These are phyloP conservation scores for Daldinia grandis DNA, from an alignment of 495 filamentous ascomycete genomes.

Conservation along the genomic window DNA sequence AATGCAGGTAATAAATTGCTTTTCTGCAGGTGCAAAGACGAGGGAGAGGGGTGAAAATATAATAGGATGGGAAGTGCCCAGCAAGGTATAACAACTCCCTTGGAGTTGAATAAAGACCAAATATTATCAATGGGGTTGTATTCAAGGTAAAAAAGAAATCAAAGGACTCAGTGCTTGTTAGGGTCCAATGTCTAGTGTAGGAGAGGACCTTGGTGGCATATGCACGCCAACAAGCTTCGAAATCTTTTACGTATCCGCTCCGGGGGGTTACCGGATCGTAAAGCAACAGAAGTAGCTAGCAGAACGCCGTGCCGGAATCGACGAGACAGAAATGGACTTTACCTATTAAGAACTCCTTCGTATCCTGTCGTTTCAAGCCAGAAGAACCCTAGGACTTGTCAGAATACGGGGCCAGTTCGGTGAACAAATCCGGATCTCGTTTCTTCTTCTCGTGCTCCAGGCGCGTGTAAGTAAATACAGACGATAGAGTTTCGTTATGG, in stretches of 20 bases:
- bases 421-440: not conserved
- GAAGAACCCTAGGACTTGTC: not conserved
- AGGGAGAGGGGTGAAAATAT: conserved; percentile 8
- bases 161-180: conserved; percentile 11
- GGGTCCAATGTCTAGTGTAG: conserved; percentile 7
- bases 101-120: not conserved
- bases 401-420: conserved; percentile 1
- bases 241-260: not conserved
- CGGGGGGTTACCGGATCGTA: not conserved
- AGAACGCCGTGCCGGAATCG: not conserved
- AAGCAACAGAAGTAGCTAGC: not conserved
- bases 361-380: conserved; percentile 4
- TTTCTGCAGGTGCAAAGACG: conserved; percentile 6
- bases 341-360: conserved; percentile 19
- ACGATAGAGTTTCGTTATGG: not conserved
- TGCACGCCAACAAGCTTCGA: conserved; percentile 4
- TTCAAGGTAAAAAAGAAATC: not conserved
- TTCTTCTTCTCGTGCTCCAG: not conserved
- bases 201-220: conserved; percentile 38
- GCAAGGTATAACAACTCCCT: conserved; percentile 10
- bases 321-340: conserved; percentile 7
- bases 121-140: conserved; percentile 22
- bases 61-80: not conserved
- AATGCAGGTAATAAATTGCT: conserved; percentile 15
- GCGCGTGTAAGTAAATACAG: not conserved